These are phyloP conservation scores for Pseudopediastrum boryanum DNA, from an alignment of 139 green algal genomes.

Conservation along the genomic window DNA sequence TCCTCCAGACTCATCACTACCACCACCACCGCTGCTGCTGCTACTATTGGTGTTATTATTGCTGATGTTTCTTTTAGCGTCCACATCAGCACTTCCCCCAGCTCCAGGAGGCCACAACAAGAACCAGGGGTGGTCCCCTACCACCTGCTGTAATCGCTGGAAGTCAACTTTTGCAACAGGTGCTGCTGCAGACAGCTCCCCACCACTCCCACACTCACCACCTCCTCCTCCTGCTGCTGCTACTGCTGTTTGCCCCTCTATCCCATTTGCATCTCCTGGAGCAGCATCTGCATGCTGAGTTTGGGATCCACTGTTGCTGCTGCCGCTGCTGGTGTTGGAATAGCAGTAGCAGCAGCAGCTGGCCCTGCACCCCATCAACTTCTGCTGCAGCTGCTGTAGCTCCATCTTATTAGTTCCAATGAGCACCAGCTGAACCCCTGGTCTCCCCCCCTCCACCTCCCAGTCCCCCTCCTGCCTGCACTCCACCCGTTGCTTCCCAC, in stretches of 20 bases:
- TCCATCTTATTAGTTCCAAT: slow-evolving; percentile 35
- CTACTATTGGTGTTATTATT: slow-evolving; percentile 7
- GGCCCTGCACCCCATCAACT: background rate
- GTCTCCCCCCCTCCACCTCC: slow-evolving; percentile 33
- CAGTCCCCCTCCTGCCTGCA: slow-evolving; percentile 28
- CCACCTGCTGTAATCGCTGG: slow-evolving; percentile 2
- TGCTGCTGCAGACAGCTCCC: background rate
- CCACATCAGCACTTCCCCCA: background rate
- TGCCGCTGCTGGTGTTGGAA: background rate
- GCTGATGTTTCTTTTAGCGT: background rate
- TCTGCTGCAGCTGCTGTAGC: slow-evolving; percentile 19
- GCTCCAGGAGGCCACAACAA: background rate
- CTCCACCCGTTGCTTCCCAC: slow-evolving; percentile 44
- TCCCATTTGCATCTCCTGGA: background rate
- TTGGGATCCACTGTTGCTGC: background rate
- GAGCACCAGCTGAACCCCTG: slow-evolving; percentile 40
- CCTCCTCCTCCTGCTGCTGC: background rate
- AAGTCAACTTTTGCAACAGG: background rate
- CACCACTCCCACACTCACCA: background rate
- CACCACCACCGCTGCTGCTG: background rate
- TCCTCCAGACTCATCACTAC: background rate
- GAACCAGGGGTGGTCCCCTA: background rate
- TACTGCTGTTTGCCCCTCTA: slow-evolving; percentile 11
- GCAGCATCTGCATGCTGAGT: background rate
- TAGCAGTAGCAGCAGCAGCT: background rate